Percentiles rank a stretch among this genome's conserved stretches.
Conservation (phyloP, 208 protist species). For the Acanthamoeba castellanii region DNA sequence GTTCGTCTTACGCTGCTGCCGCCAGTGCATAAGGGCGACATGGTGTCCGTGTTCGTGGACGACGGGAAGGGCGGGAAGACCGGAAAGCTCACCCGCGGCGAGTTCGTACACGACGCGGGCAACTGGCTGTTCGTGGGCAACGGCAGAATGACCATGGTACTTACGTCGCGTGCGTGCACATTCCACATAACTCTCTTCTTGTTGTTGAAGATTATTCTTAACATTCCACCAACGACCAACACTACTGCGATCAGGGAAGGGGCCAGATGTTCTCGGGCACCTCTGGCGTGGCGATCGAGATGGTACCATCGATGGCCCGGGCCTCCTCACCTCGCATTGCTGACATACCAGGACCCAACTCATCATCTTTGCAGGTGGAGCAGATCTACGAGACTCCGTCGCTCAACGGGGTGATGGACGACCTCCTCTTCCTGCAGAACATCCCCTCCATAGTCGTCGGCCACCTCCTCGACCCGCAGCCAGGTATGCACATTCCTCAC, state of each 20-base stretch:
- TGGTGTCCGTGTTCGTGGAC: conserved; percentile 49
- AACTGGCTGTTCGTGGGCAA: not conserved
- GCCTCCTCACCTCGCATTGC: not conserved
- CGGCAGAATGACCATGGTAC: not conserved
- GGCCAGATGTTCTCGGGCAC: not conserved
- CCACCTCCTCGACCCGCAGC: conserved; percentile 51
- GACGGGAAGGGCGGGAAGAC: conserved; percentile 37
- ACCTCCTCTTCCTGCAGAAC: conserved; percentile 75
- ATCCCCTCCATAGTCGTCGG: conserved; percentile 68
- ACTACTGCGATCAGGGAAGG: not conserved
- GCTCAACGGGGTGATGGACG: conserved; percentile 59
- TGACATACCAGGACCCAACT: not conserved
- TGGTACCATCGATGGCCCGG: not conserved
- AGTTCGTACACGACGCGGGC: not conserved
- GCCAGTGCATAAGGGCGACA: conserved; percentile 8
- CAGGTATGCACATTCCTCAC: conserved; percentile 55
- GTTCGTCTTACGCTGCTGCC: too few relatives aligned
- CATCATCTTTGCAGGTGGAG: conserved; percentile 17
- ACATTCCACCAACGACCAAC: too few relatives aligned
- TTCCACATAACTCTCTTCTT: not conserved
- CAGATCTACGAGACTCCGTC: conserved; percentile 66
- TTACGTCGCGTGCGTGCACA: not conserved
- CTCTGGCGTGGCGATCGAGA: not conserved
- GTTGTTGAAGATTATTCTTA: not conserved
- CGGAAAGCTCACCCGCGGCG: conserved; percentile 73